A percentile compares a stretch with the other conserved stretches of the same genome.
Conservation (phyloP, 2,329 filamentous ascomycete genomes). For the Diplocarpon rosae region DNA sequence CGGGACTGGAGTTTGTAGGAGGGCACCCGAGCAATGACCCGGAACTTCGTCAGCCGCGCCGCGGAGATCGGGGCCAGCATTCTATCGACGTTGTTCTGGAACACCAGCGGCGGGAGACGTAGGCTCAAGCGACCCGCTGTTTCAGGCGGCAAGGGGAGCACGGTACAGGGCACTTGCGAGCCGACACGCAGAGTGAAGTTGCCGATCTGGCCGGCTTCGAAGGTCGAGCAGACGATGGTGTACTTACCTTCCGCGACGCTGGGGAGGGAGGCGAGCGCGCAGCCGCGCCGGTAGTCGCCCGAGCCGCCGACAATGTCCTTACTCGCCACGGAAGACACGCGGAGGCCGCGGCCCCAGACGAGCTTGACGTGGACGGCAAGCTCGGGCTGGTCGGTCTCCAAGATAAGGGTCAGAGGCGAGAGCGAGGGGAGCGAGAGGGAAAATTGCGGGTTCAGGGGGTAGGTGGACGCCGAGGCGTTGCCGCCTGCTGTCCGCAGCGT, state of each 20-base stretch:
- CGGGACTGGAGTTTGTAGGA: neutral
- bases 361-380: slow-evolving; percentile 77
- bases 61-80: slow-evolving; percentile 29
- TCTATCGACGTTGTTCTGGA: slow-evolving; percentile 37
- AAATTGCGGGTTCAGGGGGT: slow-evolving; percentile 83
- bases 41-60: slow-evolving; percentile 18
- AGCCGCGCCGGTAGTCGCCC: slow-evolving; percentile 78
- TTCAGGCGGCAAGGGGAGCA: slow-evolving; percentile 57
- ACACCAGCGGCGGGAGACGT: slow-evolving; percentile 42
- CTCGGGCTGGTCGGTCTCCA: slow-evolving; percentile 56
- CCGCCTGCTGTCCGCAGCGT: slow-evolving; percentile 72
- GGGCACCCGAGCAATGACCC: slow-evolving; percentile 15
- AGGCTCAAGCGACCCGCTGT: slow-evolving; percentile 63
- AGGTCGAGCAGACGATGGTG: slow-evolving; percentile 83
- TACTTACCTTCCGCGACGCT: slow-evolving; percentile 62
- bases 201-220: slow-evolving; percentile 67
- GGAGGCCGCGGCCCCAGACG: slow-evolving; percentile 63
- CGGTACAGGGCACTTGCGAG: slow-evolving; percentile 42
- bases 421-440: slow-evolving; percentile 45
- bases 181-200: slow-evolving; percentile 67
- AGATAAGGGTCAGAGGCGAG: slow-evolving; percentile 59
- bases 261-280: slow-evolving; percentile 54
- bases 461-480: slow-evolving; percentile 64
- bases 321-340: slow-evolving; percentile 56
- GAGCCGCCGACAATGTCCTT: slow-evolving; percentile 75